Conservation (phyloP, 148 eudicot genomes). For the Cornus kousa region DNA sequence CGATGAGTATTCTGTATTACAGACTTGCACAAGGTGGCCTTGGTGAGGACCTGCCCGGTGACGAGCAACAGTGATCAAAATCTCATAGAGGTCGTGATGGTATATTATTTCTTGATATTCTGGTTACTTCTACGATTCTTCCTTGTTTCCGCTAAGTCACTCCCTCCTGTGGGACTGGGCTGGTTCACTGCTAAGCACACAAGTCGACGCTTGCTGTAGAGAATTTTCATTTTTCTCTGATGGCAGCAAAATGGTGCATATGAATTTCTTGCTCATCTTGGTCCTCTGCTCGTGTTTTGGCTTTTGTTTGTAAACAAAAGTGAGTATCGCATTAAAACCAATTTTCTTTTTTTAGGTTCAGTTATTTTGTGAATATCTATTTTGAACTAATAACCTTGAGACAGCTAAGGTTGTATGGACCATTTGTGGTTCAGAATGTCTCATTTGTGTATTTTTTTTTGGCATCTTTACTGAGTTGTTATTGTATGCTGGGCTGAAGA, state of each 20-base stretch:
- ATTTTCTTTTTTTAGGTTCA: too few species aligned
- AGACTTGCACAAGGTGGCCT: conserved; percentile 69
- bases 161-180: neutral
- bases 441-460: too few species aligned
- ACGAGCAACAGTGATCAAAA: conserved; percentile 44
- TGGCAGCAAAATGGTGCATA: conserved; percentile 1
- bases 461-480: too few species aligned
- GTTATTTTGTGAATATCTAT: too few species aligned
- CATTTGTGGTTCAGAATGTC: too few species aligned
- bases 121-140: neutral
- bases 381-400: too few species aligned
- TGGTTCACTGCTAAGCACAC: neutral
- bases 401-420: too few species aligned
- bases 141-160: neutral
- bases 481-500: too few species aligned
- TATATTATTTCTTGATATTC: neutral
- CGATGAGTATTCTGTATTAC: conserved; percentile 81
- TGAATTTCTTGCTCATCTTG: neutral
- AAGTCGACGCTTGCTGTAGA: neutral
- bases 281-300: neutral
- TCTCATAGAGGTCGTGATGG: neutral
- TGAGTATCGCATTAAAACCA: too few species aligned
- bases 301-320: too few species aligned
- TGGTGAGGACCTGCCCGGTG: conserved; percentile 47
- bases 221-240: conserved; percentile 7